Evolutionary conservation across 345 rosid genomes (phyloP).

Genomic region (Brassica carinata): DNA sequence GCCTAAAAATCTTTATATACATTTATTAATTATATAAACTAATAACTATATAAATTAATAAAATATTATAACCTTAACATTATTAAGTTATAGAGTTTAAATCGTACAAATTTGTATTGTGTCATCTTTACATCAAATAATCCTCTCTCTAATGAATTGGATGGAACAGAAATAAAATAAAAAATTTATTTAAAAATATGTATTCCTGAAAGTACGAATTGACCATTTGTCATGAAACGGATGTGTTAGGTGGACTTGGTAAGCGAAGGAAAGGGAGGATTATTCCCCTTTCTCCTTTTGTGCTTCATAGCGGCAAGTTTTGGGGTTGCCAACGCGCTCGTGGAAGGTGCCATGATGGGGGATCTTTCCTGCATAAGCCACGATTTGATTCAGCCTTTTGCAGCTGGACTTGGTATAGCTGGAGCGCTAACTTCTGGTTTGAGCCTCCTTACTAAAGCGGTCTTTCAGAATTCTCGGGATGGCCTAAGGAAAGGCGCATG

Average conservation of each 20-base stretch:
- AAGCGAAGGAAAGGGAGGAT: not conserved
- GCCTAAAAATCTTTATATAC: no score
- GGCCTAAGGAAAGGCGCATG: not conserved
- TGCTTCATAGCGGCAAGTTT: not conserved
- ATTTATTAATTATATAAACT: no score
- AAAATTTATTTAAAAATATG: no score
- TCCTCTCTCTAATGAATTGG: no score
- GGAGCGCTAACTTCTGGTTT: not conserved
- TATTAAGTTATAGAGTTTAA: no score
- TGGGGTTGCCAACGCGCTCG: not conserved
- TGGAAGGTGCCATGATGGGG: not conserved
- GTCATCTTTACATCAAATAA: no score
- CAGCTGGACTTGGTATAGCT: not conserved
- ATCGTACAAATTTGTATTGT: no score
- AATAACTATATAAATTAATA: no score
- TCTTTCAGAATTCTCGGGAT: not conserved
- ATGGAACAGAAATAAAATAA: no score
- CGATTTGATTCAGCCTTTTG: not conserved
- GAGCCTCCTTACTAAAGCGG: not conserved
- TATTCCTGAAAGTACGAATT: not conserved
- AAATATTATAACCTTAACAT: no score
- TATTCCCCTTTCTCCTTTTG: not conserved
- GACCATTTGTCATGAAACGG: not conserved
- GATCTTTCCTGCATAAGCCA: not conserved
- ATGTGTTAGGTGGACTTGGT: not conserved